Base-by-base conservation (phyloP, 768 basidiomycete species). In the Piloderma croceum region DNA sequence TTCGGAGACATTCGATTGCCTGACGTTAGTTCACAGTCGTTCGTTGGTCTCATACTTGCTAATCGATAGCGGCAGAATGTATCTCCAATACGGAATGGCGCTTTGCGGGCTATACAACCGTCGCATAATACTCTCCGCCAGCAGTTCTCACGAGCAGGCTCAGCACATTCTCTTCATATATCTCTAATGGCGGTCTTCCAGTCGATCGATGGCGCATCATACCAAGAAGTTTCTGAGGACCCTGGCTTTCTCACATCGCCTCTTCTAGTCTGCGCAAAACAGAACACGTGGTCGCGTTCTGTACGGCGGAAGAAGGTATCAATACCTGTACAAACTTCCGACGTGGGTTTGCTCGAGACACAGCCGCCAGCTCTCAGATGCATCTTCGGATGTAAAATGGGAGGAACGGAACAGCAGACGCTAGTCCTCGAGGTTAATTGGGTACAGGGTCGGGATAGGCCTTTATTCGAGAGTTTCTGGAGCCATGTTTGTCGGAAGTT, bases 261-360 rank as follows among this genome's bases (percentile, higher is more conserved):
- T 9, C 44, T 59, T 15, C 37, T 64, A 10, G 59, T 70, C 12
- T 45, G 27, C 7, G 63, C 61, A 10, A 34, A 45, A 5, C 48
- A 56, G n/a, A 63, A 81, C 43, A 78, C 77, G 1, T 88, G 86
- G 87, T 80, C 84, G 1, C 71, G 86, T 9, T 68, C 71, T 7
- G 84, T 79, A 2, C 68, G 83, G 13, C 62, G 80, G 50, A 71
- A 69, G 50, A 68, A 68, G 46, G 54, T 49, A 7, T 31, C 43
- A n/a, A n/a, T n/a, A n/a, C n/a, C n/a, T n/a, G n/a, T n/a, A n/a
- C n/a, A n/a, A n/a, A n/a, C n/a, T n/a, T n/a, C n/a, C n/a, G n/a
- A n/a, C n/a, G n/a, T n/a, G n/a, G n/a, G n/a, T 24, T 46, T 42
- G 21, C 36, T 31, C 11, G 22, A 31, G 11, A 37, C 42, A 36